Evolutionary conservation across 805 yeast species (phyloP).

Genomic region (Starmerella asiatica): DNA sequence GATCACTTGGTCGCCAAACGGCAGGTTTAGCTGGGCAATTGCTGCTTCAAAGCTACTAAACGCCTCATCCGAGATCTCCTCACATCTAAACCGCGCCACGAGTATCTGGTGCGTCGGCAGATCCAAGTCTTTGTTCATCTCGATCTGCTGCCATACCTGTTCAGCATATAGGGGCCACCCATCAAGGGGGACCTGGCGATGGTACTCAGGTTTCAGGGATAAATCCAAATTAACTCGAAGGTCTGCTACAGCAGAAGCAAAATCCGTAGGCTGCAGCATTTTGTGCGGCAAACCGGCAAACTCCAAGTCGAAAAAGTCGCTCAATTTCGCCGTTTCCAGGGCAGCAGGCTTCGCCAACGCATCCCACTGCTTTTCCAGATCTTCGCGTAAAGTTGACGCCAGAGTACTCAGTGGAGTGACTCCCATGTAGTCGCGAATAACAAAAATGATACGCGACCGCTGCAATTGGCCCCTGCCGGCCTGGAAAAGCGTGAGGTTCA

Average conservation of each 20-base stretch:
- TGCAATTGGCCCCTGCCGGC: conserved; percentile 29
- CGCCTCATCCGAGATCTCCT: conserved; percentile 57
- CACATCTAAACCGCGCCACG: conserved; percentile 89
- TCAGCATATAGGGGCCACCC: conserved; percentile 91
- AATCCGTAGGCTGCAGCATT: conserved; percentile 61
- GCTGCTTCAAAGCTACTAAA: conserved; percentile 33
- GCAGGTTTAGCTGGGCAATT: conserved; percentile 26
- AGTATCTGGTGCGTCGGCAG: conserved; percentile 92
- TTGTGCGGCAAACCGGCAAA: conserved; percentile 80
- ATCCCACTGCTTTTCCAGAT: conserved; percentile 67
- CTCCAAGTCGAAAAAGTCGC: conserved; percentile 72
- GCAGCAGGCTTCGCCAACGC: conserved; percentile 60
- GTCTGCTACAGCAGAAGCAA: conserved; percentile 42
- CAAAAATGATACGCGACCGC: conserved; percentile 43
- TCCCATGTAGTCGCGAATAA: conserved; percentile 84
- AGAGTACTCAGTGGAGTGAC: conserved; percentile 67
- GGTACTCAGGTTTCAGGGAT: conserved; percentile 53
- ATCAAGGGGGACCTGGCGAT: conserved; percentile 78
- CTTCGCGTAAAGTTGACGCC: conserved; percentile 52
- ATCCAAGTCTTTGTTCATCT: conserved; percentile 82
- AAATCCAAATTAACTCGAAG: conserved; percentile 50
- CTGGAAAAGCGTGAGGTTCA: conserved; percentile 75
- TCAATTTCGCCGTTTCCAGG: conserved; percentile 39
- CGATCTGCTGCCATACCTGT: conserved; percentile 90
- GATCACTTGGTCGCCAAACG: conserved; percentile 16